Conservation (phyloP, 768 basidiomycete genomes). For the Sporobolomyces pararoseus region DNA sequence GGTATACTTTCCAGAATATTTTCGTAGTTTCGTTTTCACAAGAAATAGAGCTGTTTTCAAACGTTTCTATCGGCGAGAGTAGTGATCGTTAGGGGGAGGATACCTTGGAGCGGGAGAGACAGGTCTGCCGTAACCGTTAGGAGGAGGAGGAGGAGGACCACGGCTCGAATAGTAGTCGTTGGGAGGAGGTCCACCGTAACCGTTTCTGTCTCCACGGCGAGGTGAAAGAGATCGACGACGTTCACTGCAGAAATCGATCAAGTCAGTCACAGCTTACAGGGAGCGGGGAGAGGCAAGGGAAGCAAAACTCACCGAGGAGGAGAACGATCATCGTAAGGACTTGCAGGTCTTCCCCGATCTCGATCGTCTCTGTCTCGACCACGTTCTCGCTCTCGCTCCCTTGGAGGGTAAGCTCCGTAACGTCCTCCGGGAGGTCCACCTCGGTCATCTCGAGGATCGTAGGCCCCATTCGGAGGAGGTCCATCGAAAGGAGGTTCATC, state of each 20-base stretch:
- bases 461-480: too few species aligned
- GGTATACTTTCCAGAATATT: too few species aligned
- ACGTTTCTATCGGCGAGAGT: conserved; percentile 23
- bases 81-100: conserved; percentile 26
- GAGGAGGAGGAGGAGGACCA: neutral
- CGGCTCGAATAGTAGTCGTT: conserved; percentile 31
- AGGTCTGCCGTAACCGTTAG: conserved; percentile 17
- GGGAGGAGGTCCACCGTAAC: conserved; percentile 13
- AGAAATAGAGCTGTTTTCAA: too few species aligned
- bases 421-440: conserved; percentile 11
- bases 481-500: neutral
- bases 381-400: neutral
- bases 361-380: conserved; percentile 13
- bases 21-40: too few species aligned
- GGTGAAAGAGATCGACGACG: conserved; percentile 40
- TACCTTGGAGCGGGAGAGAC: conserved; percentile 20
- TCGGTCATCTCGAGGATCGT: conserved; percentile 39
- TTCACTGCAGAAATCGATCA: conserved; percentile 2
- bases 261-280: neutral
- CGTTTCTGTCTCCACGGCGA: conserved; percentile 12
- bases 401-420: conserved; percentile 28
- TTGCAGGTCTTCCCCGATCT: conserved; percentile 1
- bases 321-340: conserved; percentile 25
- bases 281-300: neutral
- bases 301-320: conserved; percentile 38